Evolutionary conservation across 1,284 basidiomycete species (phyloP).

Genomic region (Cryptococcus neoformans): DNA sequence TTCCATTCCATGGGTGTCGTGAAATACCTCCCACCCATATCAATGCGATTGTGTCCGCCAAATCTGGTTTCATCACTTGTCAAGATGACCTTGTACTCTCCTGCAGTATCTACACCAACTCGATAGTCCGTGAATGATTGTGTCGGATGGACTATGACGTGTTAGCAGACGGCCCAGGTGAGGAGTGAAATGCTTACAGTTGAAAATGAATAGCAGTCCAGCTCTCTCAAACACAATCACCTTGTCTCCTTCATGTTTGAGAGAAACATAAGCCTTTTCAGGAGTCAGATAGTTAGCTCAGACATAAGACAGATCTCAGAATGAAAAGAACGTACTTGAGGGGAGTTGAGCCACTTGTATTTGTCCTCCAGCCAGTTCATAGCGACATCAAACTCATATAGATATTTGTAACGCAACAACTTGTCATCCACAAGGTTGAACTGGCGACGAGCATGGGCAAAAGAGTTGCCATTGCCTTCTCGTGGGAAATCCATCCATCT

Average conservation of each 20-base stretch:
- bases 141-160: constrained; percentile 65
- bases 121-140: constrained; percentile 90
- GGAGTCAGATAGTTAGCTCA: background rate
- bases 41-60: constrained; percentile 83
- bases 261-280: constrained; percentile 76
- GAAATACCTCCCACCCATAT: constrained; percentile 63
- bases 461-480: constrained; percentile 90
- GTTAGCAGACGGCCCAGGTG: background rate
- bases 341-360: constrained; percentile 78
- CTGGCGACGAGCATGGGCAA: constrained; percentile 91
- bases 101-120: constrained; percentile 79
- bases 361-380: constrained; percentile 84
- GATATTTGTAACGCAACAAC: constrained; percentile 82
- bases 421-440: constrained; percentile 91
- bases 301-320: background rate
- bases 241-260: constrained; percentile 91
- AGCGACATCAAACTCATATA: constrained; percentile 89
- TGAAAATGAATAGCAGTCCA: constrained; percentile 91
- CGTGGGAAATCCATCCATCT: constrained; percentile 99
- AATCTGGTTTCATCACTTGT: constrained; percentile 82
- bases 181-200: constrained; percentile 54
- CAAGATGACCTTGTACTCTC: constrained; percentile 80
- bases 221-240: constrained; percentile 91
- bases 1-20: constrained; percentile 93
- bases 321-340: constrained; percentile 58